Percentiles rank a stretch among this genome's conserved stretches.
Evolutionary conservation across 2,329 filamentous ascomycete species (phyloP).

Genomic region (Paracoccidioides brasiliensis): DNA sequence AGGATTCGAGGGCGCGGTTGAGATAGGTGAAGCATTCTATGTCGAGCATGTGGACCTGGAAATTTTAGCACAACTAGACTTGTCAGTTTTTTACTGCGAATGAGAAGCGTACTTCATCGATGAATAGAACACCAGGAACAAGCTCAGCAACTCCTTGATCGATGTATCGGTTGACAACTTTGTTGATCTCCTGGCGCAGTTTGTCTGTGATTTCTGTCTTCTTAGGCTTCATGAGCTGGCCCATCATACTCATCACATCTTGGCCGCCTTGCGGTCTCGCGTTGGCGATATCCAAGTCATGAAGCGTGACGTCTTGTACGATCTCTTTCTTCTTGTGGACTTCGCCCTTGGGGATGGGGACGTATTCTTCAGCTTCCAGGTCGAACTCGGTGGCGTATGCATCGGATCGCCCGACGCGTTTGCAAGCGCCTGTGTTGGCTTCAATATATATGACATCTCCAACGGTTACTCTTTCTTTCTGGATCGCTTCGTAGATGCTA

Average conservation of each 20-base stretch:
- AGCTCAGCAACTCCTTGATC: conserved; percentile 96
- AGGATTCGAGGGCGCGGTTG: conserved; percentile 91
- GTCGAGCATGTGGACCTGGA: conserved; percentile 94
- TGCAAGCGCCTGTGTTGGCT: conserved; percentile 95
- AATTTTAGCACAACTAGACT: conserved; percentile 6
- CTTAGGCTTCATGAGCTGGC: conserved; percentile 97
- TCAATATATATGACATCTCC: conserved; percentile 99
- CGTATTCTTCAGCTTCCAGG: conserved; percentile 96
- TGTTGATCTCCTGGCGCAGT: conserved; percentile 90
- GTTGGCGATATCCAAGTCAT: conserved; percentile 93
- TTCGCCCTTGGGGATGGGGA: conserved; percentile 95
- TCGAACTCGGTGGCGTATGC: conserved; percentile 98
- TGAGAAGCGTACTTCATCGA: conserved; percentile 64
- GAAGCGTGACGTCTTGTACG: conserved; percentile 93
- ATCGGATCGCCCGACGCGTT: conserved; percentile 88
- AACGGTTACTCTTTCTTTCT: conserved; percentile 91
- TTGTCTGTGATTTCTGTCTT: conserved; percentile 99
- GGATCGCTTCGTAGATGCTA: conserved; percentile 97
- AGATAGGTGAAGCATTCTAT: conserved; percentile 98
- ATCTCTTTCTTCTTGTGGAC: conserved; percentile 99
- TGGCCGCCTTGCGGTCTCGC: conserved; percentile 90
- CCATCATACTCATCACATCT: conserved; percentile 99
- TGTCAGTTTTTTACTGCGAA: conserved; percentile 6
- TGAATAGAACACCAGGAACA: conserved; percentile 95
- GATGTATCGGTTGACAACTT: conserved; percentile 97